Percentiles rank a stretch among this genome's conserved stretches.
Evolutionary conservation across 495 filamentous ascomycete genomes (phyloP).

Genomic region (Barbatosphaeria neglecta): DNA sequence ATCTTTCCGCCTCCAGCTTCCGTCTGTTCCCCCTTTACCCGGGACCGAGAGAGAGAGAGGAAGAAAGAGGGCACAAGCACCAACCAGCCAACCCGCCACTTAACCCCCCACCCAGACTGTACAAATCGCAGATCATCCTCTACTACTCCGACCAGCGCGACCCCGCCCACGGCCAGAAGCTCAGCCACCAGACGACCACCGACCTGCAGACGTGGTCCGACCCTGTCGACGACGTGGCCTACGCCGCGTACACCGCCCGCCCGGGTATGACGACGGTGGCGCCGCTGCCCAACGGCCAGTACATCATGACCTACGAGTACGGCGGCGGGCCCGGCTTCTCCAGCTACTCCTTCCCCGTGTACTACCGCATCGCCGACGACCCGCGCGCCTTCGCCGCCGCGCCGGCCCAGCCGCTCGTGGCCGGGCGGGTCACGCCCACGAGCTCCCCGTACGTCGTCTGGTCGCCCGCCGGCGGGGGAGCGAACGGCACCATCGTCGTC

Average conservation of each 20-base stretch:
- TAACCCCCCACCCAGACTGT: conserved; percentile 10
- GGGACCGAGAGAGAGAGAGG: no score
- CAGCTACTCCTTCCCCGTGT: conserved; percentile 47
- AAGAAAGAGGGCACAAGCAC: no score
- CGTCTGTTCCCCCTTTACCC: no score
- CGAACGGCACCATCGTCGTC: conserved; percentile 47
- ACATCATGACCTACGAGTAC: conserved; percentile 53
- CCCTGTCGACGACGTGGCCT: conserved; percentile 49
- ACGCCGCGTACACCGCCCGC: conserved; percentile 46
- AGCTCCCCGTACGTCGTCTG: conserved; percentile 45
- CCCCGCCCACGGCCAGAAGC: conserved; percentile 51
- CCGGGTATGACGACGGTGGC: conserved; percentile 57
- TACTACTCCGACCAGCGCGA: conserved; percentile 67
- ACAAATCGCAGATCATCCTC: conserved; percentile 44
- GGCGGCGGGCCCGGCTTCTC: conserved; percentile 41
- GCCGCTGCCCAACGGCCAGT: conserved; percentile 47
- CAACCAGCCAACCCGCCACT: no score
- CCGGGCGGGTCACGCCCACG: conserved; percentile 38
- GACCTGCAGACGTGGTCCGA: conserved; percentile 48
- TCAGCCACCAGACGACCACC: conserved; percentile 47
- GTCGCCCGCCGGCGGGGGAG: conserved; percentile 41
- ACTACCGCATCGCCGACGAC: conserved; percentile 35
- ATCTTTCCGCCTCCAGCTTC: conserved; percentile 46
- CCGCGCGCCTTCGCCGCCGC: conserved; percentile 41
- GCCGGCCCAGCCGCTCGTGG: conserved; percentile 28